These are phyloP conservation scores for Gossypium gossypioides DNA, from an alignment of 441 rosid species.

Conservation along the genomic window DNA sequence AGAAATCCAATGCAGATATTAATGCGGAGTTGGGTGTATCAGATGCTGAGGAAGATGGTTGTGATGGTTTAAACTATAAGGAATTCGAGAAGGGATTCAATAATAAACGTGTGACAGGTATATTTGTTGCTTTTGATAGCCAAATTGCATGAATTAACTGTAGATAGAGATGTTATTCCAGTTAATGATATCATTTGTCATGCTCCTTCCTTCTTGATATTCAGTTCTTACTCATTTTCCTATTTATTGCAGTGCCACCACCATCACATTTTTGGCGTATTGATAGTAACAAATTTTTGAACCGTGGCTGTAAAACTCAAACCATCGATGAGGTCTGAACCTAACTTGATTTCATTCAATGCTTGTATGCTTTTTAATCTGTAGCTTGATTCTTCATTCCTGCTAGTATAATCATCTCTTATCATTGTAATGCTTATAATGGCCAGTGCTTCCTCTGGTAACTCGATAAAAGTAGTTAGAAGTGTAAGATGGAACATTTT, in stretches of 20 bases:
- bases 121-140: slow-evolving; percentile 14
- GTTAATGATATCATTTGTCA: background rate
- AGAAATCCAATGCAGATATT: slow-evolving; percentile 85
- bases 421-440: background rate
- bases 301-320: slow-evolving; percentile 74
- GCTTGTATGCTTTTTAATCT: background rate
- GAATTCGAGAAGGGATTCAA: slow-evolving; percentile 47
- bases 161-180: slow-evolving; percentile 8
- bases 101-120: slow-evolving; percentile 41
- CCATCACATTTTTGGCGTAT: slow-evolving; percentile 57
- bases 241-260: slow-evolving; percentile 38
- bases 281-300: slow-evolving; percentile 67
- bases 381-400: background rate
- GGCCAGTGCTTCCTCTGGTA: background rate
- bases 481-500: background rate
- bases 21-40: slow-evolving; percentile 87
- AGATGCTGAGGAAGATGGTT: slow-evolving; percentile 75
- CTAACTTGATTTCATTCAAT: slow-evolving; percentile 20
- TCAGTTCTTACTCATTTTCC: slow-evolving; percentile 15
- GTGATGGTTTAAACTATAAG: slow-evolving; percentile 37
- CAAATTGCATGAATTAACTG: slow-evolving; percentile 9
- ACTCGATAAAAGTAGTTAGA: background rate
- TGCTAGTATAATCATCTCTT: background rate
- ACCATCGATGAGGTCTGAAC: slow-evolving; percentile 82
- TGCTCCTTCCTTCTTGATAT: background rate